These are phyloP conservation scores for Pythium myriotylum DNA, from an alignment of 352 stramenopile species.

Conservation along the genomic window DNA sequence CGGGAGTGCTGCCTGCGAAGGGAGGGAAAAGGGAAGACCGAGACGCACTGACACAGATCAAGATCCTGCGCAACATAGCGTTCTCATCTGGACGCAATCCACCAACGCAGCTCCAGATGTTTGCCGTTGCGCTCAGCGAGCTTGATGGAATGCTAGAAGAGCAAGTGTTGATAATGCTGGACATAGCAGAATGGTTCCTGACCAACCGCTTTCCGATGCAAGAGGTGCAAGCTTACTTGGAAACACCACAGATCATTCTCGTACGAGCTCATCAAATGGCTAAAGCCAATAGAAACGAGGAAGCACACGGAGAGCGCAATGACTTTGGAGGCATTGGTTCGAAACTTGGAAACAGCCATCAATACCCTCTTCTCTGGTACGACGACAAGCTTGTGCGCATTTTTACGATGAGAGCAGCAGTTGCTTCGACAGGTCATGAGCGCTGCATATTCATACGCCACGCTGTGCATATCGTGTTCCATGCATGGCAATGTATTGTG, in stretches of 20 bases:
- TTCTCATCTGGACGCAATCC: conserved; percentile 65
- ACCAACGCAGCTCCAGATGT: conserved; percentile 53
- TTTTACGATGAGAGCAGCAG: conserved; percentile 49
- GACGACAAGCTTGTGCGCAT: conserved; percentile 60
- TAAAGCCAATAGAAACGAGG: neutral
- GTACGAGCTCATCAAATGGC: conserved; percentile 30
- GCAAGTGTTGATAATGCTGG: conserved; percentile 63
- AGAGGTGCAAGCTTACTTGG: conserved; percentile 58
- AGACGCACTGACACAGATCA: conserved; percentile 53
- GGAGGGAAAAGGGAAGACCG: conserved; percentile 39
- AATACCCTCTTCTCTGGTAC: conserved; percentile 51
- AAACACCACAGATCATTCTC: conserved; percentile 54
- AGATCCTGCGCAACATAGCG: conserved; percentile 69
- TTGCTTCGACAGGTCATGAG: conserved; percentile 33
- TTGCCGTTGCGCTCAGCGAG: conserved; percentile 57
- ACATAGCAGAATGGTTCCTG: conserved; percentile 88
- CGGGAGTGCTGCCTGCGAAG: conserved; percentile 3
- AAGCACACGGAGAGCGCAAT: no score
- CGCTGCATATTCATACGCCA: conserved; percentile 37
- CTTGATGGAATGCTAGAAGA: conserved; percentile 66
- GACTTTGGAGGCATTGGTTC: no score
- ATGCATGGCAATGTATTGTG: conserved; percentile 57
- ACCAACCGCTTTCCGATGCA: conserved; percentile 62
- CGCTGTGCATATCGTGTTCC: conserved; percentile 48
- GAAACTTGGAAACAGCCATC: neutral